Evolutionary conservation across 371 early-diverging fungal species (phyloP).

Genomic region (Mycotypha africana): DNA sequence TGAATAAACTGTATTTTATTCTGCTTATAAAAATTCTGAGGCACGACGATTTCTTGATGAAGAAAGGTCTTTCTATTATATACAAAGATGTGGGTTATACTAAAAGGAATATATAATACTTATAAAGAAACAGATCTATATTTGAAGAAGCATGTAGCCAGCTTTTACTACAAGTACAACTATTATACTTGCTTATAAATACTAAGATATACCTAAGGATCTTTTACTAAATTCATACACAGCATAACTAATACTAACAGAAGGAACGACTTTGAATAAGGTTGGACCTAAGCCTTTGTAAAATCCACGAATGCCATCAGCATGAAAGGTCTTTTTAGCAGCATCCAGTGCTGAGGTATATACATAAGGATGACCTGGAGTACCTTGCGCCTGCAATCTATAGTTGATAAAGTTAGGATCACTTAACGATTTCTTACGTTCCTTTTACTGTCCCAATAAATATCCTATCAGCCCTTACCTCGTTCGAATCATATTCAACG

Average conservation of each 20-base stretch:
- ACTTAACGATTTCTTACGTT: too few species aligned
- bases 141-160: neutral
- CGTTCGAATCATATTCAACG: conserved; percentile 72
- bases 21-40: too few species aligned
- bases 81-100: neutral
- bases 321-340: conserved; percentile 58
- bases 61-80: neutral
- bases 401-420: too few species aligned
- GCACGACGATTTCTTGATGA: neutral
- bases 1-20: too few species aligned
- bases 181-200: too few species aligned
- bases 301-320: conserved; percentile 77
- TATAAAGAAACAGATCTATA: neutral
- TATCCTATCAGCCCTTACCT: too few species aligned
- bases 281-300: conserved; percentile 88
- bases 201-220: conserved; percentile 42
- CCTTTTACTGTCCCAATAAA: too few species aligned
- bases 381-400: conserved; percentile 84
- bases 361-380: conserved; percentile 66
- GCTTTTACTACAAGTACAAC: too few species aligned
- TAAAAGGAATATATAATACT: neutral
- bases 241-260: conserved; percentile 61
- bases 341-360: conserved; percentile 71
- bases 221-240: conserved; percentile 60
- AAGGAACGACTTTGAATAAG: conserved; percentile 67